These are phyloP conservation scores for Aspergillus olivimuriae DNA, from an alignment of 495 filamentous ascomycete species.

Conservation along the genomic window DNA sequence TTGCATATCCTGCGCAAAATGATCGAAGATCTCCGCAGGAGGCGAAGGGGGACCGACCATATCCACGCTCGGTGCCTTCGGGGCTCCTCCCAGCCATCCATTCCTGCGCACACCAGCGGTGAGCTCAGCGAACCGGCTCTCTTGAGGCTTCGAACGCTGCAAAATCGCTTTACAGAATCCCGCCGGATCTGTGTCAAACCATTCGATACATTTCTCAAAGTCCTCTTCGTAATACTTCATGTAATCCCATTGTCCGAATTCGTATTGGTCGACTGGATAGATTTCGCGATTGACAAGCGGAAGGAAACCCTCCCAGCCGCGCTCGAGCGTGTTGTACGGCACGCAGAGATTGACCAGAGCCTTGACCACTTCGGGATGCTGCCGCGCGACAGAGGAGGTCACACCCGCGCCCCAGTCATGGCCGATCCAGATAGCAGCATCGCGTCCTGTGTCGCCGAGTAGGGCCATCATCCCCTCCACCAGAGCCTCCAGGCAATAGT, in stretches of 20 bases:
- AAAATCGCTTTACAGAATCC: constrained; percentile 2
- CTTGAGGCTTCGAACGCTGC: neutral
- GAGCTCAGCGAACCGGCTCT: neutral
- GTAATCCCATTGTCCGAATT: constrained; percentile 6
- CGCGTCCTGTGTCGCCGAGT: neutral
- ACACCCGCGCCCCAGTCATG: constrained; percentile 7
- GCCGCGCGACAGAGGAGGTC: constrained; percentile 2
- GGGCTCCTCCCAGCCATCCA: neutral
- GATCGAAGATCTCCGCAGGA: constrained; percentile 4
- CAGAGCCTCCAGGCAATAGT: constrained; percentile 3
- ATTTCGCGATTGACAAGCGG: neutral
- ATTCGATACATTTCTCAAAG: neutral
- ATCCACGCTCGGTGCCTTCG: constrained; percentile 1
- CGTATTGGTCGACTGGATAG: constrained; percentile 2
- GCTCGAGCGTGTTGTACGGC: constrained; percentile 1
- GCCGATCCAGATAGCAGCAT: constrained; percentile 4
- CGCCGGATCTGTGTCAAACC: neutral
- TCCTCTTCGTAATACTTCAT: constrained; percentile 4
- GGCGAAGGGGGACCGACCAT: neutral
- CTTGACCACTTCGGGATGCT: constrained; percentile 2
- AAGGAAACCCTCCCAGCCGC: constrained; percentile 3
- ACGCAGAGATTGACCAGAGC: constrained; percentile 3
- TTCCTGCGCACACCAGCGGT: neutral
- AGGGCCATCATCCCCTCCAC: constrained; percentile 5
- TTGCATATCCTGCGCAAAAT: constrained; percentile 4